phyloP scores from a whole-genome alignment of 371 early-diverging fungal species.

The Batrachochytrium dendrobatidis region DNA sequence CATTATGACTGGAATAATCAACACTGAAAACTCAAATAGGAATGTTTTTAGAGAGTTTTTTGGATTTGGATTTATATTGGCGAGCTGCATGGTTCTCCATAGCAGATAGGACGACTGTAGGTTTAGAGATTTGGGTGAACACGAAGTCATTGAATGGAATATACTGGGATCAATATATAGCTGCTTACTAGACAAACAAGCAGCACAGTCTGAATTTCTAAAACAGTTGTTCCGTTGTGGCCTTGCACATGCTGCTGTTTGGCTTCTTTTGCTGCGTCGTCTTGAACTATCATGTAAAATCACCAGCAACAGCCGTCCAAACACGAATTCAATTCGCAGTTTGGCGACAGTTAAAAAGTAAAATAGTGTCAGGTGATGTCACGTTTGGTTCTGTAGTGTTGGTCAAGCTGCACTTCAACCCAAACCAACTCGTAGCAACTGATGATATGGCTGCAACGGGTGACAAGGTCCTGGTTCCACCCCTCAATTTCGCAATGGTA shows the following conservation, averaged over 20 bases:
- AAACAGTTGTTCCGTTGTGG: constrained; percentile 58
- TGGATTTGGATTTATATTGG: too few relatives aligned
- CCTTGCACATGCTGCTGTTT: constrained; percentile 66
- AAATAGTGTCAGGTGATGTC: too few relatives aligned
- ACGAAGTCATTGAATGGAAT: too few relatives aligned
- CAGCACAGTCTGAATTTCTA: constrained; percentile 51
- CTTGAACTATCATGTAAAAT: constrained; percentile 9
- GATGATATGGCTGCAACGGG: too few relatives aligned
- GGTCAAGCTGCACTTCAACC: background rate
- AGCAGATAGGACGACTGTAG: too few relatives aligned
- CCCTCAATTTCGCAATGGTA: constrained; percentile 86
- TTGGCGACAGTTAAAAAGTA: too few relatives aligned
- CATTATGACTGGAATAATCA: constrained; percentile 17
- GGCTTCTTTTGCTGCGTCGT: constrained; percentile 44
- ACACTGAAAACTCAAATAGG: constrained; percentile 11
- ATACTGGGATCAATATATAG: too few relatives aligned
- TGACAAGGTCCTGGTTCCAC: constrained; percentile 27
- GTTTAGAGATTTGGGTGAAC: too few relatives aligned
- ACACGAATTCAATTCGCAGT: too few relatives aligned
- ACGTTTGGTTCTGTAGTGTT: too few relatives aligned
- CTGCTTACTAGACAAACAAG: constrained; percentile 44
- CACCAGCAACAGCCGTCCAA: background rate
- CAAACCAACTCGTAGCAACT: background rate
- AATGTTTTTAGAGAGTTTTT: background rate
- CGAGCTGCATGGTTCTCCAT: too few relatives aligned